Base-by-base conservation (phyloP, 1,284 basidiomycete species). In the Cutaneotrichosporon arboriforme region DNA sequence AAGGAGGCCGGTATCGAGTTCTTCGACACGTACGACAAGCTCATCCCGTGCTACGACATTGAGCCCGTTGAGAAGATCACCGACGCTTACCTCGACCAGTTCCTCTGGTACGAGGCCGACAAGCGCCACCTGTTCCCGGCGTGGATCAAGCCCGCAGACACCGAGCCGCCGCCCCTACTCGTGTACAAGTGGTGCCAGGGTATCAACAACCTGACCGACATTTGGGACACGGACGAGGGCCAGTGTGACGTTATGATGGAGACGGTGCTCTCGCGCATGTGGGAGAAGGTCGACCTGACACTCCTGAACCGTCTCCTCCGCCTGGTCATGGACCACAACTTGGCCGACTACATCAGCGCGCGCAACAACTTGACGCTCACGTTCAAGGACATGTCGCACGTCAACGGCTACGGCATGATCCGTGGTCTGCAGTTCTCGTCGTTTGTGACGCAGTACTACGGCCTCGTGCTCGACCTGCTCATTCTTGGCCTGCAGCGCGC, bases 11-110 rank as follows among this genome's bases (percentile, higher is more conserved):
- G 93, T n/a, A 93, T 97, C 61, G 80, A 79, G 68, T 79, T 79
- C 72, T 79, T 79, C 73, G 90, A 93, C 67, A 93, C 90, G 0
- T 94, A 97, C 69, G 92, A 96, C 80, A 96, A 93, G 75, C 83
- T 97, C 64, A 96, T 97, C 66, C 92, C 92, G 20, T 94, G 90
- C 70, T 97, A 97, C 72, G 93, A 97, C 68, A 96, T 97, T 59
- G 92, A 97, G 72, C 92, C 93, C 0, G 90, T 97, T 20, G 93
- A 97, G 79, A 97, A 97, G 83, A 94, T 97, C 59, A 97, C 91
- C 20, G 93, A 96, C 73, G 92, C 92, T 21, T 96, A 96, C 72
- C 83, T 96, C 40, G 88, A 92, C 69, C 88, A 91, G 75, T 91
- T 90, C 81, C 61, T 72, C 48, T 71, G 71, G 63, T 79, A 71